These are phyloP conservation scores for Chlamydomonas schloesseri DNA, from an alignment of 139 green algal species.

Conservation along the genomic window DNA sequence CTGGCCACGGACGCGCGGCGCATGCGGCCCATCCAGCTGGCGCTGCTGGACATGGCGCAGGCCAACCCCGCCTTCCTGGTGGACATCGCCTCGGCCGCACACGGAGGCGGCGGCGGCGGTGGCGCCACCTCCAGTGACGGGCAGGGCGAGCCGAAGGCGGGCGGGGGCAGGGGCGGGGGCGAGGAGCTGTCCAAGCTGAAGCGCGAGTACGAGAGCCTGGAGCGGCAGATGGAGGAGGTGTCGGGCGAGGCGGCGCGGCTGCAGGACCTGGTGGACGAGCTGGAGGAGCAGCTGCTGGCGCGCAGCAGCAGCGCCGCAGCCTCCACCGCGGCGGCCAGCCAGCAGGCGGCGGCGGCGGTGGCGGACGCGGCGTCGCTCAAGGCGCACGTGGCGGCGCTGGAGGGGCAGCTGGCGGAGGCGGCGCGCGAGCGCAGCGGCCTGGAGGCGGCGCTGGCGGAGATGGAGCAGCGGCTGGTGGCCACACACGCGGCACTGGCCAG, in stretches of 20 bases:
- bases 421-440: background rate
- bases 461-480: conserved; percentile 40
- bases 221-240: conserved; percentile 54
- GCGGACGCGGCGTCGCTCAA: background rate
- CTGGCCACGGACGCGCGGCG: conserved; percentile 42
- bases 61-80: conserved; percentile 34
- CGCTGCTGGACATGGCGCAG: conserved; percentile 47
- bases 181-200: background rate
- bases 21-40: conserved; percentile 57
- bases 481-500: conserved; percentile 26
- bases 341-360: background rate
- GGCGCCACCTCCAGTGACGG: background rate
- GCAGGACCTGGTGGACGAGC: conserved; percentile 52
- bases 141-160: too few species aligned
- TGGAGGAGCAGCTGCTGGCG: conserved; percentile 48
- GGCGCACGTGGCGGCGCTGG: conserved; percentile 18
- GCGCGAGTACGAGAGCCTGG: conserved; percentile 45
- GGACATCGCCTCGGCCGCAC: conserved; percentile 11
- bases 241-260: conserved; percentile 43
- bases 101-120: background rate
- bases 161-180: background rate
- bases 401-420: conserved; percentile 22
- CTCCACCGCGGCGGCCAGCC: background rate
- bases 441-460: conserved; percentile 25
- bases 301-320: background rate